Percentiles rank a stretch among this genome's conserved stretches.
These are phyloP conservation scores for Quercus lobata DNA, from an alignment of 331 rosid species.

Conservation along the genomic window DNA sequence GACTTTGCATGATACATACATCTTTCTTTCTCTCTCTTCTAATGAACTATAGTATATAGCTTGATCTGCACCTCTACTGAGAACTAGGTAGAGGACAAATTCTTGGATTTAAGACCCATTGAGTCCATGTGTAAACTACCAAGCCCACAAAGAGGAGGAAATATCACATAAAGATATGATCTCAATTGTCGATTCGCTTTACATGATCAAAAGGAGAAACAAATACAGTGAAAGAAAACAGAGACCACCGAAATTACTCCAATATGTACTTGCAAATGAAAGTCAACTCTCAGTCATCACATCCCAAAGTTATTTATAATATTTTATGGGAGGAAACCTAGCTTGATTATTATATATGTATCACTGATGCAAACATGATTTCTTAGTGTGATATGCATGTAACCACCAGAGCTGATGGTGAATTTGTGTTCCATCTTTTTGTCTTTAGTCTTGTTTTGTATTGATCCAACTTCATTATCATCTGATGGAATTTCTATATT, in stretches of 20 bases:
- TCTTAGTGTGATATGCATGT: not conserved
- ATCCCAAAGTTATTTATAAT: not conserved
- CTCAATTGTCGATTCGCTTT: not conserved
- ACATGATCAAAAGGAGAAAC: not conserved
- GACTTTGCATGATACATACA: too few species aligned
- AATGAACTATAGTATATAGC: not conserved
- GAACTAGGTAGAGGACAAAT: not conserved
- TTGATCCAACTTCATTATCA: not conserved
- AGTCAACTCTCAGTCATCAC: not conserved
- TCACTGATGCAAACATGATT: not conserved
- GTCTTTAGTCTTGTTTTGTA: not conserved
- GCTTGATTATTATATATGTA: not conserved
- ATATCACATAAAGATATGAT: not conserved
- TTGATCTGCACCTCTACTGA: not conserved
- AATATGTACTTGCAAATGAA: not conserved
- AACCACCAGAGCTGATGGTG: not conserved
- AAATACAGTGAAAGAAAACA: not conserved
- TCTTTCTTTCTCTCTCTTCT: not conserved
- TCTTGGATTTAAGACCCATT: not conserved
- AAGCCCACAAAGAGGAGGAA: not conserved
- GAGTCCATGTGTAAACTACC: not conserved
- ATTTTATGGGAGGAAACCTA: not conserved
- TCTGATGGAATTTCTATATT: conserved; percentile 6
- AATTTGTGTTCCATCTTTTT: not conserved
- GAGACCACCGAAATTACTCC: not conserved